A percentile compares a stretch with the other conserved stretches of the same genome.
Conservation (phyloP, 2,329 filamentous ascomycete species). For the Penicillium sclerotigenum region DNA sequence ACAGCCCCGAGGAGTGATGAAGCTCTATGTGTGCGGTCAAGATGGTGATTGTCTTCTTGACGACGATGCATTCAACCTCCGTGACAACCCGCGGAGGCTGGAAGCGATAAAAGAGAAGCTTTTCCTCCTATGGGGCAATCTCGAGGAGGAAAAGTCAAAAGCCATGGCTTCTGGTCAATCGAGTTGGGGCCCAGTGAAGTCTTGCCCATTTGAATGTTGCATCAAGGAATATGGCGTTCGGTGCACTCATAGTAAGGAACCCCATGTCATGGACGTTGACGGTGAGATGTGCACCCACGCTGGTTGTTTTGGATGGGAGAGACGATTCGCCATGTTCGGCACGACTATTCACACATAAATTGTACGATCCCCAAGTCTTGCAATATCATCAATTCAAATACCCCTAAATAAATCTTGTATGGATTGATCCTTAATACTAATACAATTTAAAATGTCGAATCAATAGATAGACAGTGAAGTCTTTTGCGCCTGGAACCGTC, state of each 20-base stretch:
- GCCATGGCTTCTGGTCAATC: constrained; percentile 22
- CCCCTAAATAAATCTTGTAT: background rate
- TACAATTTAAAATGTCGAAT: constrained; percentile 4
- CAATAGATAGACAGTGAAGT: constrained; percentile 3
- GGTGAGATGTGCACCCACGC: constrained; percentile 38
- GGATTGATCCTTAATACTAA: constrained; percentile 11
- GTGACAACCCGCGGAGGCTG: constrained; percentile 50
- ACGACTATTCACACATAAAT: constrained; percentile 52
- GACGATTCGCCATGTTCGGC: constrained; percentile 62
- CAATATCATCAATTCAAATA: constrained; percentile 2
- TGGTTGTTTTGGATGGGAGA: constrained; percentile 54
- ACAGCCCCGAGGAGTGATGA: constrained; percentile 53
- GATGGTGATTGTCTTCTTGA: constrained; percentile 57
- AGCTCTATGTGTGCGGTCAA: constrained; percentile 64
- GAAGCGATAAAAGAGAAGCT: constrained; percentile 63
- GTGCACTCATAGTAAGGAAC: constrained; percentile 30
- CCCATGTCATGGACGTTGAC: constrained; percentile 42
- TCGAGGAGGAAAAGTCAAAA: constrained; percentile 66
- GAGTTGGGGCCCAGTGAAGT: constrained; percentile 31
- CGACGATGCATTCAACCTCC: constrained; percentile 57
- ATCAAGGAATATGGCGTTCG: constrained; percentile 67
- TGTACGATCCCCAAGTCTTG: background rate
- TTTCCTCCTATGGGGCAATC: constrained; percentile 78
- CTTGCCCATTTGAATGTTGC: constrained; percentile 66
- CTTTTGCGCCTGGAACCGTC: background rate